Conservation (phyloP, 768 basidiomycete genomes). For the Dictyophora rubrovolvata region DNA sequence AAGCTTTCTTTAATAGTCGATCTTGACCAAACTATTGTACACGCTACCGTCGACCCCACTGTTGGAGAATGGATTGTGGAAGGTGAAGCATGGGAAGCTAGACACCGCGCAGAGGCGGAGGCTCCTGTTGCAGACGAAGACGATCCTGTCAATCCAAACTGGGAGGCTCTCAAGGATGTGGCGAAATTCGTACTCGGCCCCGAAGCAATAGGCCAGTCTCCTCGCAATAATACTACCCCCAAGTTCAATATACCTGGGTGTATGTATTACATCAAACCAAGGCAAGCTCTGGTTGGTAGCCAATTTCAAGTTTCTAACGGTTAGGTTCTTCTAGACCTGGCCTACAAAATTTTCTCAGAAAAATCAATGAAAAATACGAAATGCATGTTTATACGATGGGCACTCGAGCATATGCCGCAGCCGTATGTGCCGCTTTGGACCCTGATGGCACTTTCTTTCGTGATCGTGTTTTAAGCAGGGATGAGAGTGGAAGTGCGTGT, state of each 20-base stretch:
- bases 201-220: constrained; percentile 50
- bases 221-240: constrained; percentile 24
- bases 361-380: constrained; percentile 74
- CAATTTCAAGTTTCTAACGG: neutral
- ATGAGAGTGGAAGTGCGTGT: constrained; percentile 89
- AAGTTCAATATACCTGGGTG: constrained; percentile 67
- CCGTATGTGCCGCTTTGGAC: constrained; percentile 91
- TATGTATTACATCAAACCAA: constrained; percentile 96
- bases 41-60: constrained; percentile 97
- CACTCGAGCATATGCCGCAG: constrained; percentile 90
- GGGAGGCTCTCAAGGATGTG: constrained; percentile 84
- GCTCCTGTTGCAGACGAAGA: constrained; percentile 30
- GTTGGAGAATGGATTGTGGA: constrained; percentile 95
- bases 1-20: constrained; percentile 95
- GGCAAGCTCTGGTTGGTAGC: constrained; percentile 39
- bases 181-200: constrained; percentile 79
- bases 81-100: constrained; percentile 69
- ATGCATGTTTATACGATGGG: constrained; percentile 99
- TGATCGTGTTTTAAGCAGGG: constrained; percentile 79
- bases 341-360: constrained; percentile 66
- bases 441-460: constrained; percentile 79
- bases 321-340: constrained; percentile 48
- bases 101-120: constrained; percentile 33
- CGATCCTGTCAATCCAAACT: constrained; percentile 74
- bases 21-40: constrained; percentile 97